phyloP scores from a whole-genome alignment of 352 stramenopile species.

The Globisporangium megalacanthum region DNA sequence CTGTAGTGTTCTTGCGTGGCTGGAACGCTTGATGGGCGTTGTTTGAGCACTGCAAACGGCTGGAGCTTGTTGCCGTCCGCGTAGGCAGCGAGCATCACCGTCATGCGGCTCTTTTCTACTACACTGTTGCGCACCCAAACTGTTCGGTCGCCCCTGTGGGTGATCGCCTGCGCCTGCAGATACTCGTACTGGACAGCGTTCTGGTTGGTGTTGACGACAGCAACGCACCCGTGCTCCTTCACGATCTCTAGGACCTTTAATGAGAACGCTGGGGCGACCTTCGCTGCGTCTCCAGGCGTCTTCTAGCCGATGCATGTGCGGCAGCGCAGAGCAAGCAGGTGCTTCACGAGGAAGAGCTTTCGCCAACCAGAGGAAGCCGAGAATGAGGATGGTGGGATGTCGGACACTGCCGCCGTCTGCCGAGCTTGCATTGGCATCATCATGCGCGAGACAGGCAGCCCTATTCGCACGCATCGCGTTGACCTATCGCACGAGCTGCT shows the following conservation, averaged over 20 bases:
- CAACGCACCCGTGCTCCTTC: slow-evolving; percentile 5
- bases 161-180: slow-evolving; percentile 16
- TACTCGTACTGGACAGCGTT: slow-evolving; percentile 22
- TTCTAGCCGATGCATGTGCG: too few relatives aligned
- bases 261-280: too few relatives aligned
- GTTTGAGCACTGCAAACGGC: slow-evolving; percentile 21
- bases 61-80: slow-evolving; percentile 10
- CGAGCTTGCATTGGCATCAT: too few relatives aligned
- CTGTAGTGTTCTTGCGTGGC: slow-evolving; percentile 12
- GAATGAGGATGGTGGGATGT: too few relatives aligned
- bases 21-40: slow-evolving; percentile 3
- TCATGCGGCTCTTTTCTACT: slow-evolving; percentile 17
- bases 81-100: slow-evolving; percentile 13
- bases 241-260: not conserved
- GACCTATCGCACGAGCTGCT: too few relatives aligned
- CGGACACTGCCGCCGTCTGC: too few relatives aligned
- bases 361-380: too few relatives aligned
- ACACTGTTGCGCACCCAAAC: slow-evolving; percentile 18
- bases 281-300: too few relatives aligned
- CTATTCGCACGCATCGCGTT: too few relatives aligned
- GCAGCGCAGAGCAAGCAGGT: too few relatives aligned
- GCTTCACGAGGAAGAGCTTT: too few relatives aligned
- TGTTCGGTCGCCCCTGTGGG: slow-evolving; percentile 6
- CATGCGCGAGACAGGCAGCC: too few relatives aligned
- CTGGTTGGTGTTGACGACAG: slow-evolving; percentile 17